Evolutionary conservation across 2,329 filamentous ascomycete species (phyloP).

Genomic region (Fusarium devonianum): DNA sequence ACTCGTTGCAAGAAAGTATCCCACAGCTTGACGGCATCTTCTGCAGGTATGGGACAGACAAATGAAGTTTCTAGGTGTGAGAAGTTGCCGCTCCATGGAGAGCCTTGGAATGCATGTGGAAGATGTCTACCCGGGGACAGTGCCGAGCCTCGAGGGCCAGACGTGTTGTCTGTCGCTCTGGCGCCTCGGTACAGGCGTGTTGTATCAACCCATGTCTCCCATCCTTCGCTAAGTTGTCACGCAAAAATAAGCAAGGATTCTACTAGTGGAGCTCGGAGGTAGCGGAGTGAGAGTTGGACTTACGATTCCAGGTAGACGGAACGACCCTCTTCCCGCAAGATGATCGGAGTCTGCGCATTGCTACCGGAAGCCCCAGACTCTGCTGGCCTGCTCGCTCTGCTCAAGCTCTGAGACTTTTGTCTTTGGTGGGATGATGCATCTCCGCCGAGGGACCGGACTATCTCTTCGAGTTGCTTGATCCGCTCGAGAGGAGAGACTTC

Average conservation of each 20-base stretch:
- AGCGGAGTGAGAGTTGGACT: background rate
- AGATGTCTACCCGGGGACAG: constrained; percentile 12
- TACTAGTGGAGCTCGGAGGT: background rate
- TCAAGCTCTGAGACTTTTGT: background rate
- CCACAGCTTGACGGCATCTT: constrained; percentile 6
- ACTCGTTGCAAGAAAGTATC: constrained; percentile 14
- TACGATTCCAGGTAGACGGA: constrained; percentile 19
- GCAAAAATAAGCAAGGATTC: fast-evolving
- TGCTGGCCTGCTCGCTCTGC: background rate
- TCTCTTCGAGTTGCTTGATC: constrained; percentile 16
- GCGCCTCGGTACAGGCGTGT: constrained; percentile 8
- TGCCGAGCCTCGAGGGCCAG: constrained; percentile 8
- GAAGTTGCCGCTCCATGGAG: constrained; percentile 1
- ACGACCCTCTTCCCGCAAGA: constrained; percentile 15
- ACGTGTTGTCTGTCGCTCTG: background rate
- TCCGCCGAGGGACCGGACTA: constrained; percentile 12
- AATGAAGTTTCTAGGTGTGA: background rate
- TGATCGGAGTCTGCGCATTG: constrained; percentile 10
- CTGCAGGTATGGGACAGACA: background rate
- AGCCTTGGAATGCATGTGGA: constrained; percentile 15
- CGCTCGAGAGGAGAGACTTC: constrained; percentile 13
- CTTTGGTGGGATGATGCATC: constrained; percentile 1
- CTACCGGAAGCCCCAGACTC: background rate
- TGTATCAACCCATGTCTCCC: constrained; percentile 14
- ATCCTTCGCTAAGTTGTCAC: background rate